These are phyloP conservation scores for Claviceps lovelessii DNA, from an alignment of 2,329 filamentous ascomycete species.

Conservation along the genomic window DNA sequence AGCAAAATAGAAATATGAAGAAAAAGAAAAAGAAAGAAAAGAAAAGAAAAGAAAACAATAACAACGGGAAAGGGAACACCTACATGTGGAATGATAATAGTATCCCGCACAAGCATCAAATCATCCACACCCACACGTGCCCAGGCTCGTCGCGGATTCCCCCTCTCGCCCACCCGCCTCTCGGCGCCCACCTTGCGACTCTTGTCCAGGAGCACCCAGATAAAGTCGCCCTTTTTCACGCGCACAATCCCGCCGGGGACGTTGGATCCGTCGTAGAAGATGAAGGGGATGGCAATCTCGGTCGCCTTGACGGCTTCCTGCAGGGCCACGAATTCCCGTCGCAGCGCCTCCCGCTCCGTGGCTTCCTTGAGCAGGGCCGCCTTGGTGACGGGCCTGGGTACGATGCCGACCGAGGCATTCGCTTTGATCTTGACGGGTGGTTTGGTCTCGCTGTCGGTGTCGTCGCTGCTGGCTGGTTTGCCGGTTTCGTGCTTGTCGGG, in stretches of 20 bases:
- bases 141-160: conserved; percentile 65
- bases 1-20: too few species aligned
- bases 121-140: conserved; percentile 89
- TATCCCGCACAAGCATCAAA: conserved; percentile 79
- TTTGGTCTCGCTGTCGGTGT: too few species aligned
- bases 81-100: conserved; percentile 88
- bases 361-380: conserved; percentile 66
- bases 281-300: conserved; percentile 83
- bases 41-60: not conserved
- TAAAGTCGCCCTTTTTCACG: conserved; percentile 82
- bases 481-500: conserved; percentile 43
- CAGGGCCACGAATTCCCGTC: conserved; percentile 67
- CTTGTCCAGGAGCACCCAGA: conserved; percentile 88
- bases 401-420: conserved; percentile 45
- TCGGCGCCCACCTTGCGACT: conserved; percentile 83
- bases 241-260: conserved; percentile 70
- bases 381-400: conserved; percentile 59
- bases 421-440: conserved; percentile 37
- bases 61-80: conserved; percentile 30
- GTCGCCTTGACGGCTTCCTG: conserved; percentile 81
- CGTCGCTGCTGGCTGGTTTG: conserved; percentile 6
- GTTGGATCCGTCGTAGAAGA: conserved; percentile 92
- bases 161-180: conserved; percentile 55
- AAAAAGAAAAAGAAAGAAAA: too few species aligned
- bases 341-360: conserved; percentile 60